Evolutionary conservation across 257 asterid species (phyloP).

Genomic region (Solanum dulcamara): DNA sequence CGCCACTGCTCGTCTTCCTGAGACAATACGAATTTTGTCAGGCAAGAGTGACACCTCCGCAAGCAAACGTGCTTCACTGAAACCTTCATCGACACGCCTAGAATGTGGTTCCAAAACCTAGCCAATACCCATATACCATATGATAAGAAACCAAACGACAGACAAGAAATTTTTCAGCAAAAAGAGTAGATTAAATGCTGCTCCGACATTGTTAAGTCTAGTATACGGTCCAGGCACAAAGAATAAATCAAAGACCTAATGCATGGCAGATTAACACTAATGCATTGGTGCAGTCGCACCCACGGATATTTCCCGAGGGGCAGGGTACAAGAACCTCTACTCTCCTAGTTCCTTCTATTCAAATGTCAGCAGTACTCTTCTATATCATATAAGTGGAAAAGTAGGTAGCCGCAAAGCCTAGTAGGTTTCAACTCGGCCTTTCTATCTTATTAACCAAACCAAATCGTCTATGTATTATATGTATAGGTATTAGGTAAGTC

Average conservation of each 20-base stretch:
- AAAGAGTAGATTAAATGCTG: neutral
- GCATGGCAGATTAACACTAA: neutral
- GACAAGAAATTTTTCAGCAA: neutral
- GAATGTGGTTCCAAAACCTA: conserved; percentile 87
- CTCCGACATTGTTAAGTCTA: neutral
- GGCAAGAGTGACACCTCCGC: conserved; percentile 81
- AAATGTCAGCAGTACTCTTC: neutral
- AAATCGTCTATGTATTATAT: neutral
- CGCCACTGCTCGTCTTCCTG: conserved; percentile 95
- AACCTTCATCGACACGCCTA: conserved; percentile 91
- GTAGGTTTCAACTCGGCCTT: neutral
- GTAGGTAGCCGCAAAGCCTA: neutral
- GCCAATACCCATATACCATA: neutral
- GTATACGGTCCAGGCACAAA: neutral
- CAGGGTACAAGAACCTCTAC: neutral
- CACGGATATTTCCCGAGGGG: neutral
- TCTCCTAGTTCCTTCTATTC: neutral
- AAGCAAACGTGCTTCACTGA: conserved; percentile 81
- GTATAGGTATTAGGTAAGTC: neutral
- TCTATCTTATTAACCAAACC: neutral
- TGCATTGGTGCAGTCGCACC: neutral
- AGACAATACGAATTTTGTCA: conserved; percentile 72
- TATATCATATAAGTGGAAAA: neutral
- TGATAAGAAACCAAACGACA: neutral
- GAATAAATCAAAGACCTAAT: neutral